A percentile compares a stretch with the other conserved stretches of the same genome.
phyloP scores from a whole-genome alignment of 495 filamentous ascomycete genomes.

The Penicillium maclennaniae region DNA sequence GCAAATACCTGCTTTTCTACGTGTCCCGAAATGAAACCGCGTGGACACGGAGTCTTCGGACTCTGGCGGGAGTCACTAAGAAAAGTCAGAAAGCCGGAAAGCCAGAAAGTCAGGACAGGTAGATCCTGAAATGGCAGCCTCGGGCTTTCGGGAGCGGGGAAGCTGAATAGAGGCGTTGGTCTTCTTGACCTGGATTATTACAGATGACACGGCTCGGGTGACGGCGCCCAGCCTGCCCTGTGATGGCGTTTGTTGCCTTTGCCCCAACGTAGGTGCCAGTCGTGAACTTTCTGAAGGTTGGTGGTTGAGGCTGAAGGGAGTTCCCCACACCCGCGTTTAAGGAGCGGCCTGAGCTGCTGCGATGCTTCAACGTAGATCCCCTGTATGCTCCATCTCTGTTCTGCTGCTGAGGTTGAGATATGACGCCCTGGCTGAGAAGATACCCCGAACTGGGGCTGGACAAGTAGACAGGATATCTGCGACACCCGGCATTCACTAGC shows the following conservation, averaged over 20 bases:
- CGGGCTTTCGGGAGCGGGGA: background rate
- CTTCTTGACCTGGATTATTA: background rate
- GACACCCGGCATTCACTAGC: background rate
- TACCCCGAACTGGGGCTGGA: no score
- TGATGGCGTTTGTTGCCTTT: background rate
- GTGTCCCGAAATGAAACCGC: background rate
- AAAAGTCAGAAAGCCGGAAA: background rate
- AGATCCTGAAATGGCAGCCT: background rate
- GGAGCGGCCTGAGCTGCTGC: background rate
- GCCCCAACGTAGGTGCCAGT: background rate
- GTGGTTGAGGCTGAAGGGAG: slow-evolving; percentile 7
- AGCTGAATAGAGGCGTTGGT: background rate
- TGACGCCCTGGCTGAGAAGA: no score
- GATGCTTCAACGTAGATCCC: background rate
- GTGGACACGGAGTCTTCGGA: background rate
- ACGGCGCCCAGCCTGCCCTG: background rate
- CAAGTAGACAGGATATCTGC: no score
- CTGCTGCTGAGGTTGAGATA: background rate
- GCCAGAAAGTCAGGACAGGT: background rate
- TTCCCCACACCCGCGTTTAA: slow-evolving; percentile 11
- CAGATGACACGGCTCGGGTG: background rate
- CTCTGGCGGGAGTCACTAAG: background rate
- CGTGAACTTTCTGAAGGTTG: no score
- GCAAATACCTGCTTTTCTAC: background rate
- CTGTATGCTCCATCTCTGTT: background rate